Evolutionary conservation across 768 basidiomycete genomes (phyloP).

Genomic region (Trametes villosa): DNA sequence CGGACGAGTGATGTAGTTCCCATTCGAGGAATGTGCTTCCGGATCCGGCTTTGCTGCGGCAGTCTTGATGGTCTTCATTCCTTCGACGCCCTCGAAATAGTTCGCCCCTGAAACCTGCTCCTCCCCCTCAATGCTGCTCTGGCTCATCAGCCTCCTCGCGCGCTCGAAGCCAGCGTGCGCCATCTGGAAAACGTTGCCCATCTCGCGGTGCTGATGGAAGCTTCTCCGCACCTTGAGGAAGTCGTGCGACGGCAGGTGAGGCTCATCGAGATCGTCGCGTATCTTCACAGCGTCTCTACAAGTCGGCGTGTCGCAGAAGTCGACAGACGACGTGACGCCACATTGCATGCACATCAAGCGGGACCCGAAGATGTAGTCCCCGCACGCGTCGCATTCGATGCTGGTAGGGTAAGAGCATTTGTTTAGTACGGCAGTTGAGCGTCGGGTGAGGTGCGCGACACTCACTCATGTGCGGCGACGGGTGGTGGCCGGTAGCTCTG

Average conservation of each 20-base stretch:
- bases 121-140: no score
- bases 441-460: no score
- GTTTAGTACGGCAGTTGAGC: no score
- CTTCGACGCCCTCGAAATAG: neutral
- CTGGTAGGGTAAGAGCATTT: neutral
- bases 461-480: neutral
- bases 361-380: constrained; percentile 14
- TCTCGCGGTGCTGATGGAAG: constrained; percentile 20
- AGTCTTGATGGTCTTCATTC: neutral
- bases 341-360: constrained; percentile 21
- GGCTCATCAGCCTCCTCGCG: neutral
- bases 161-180: constrained; percentile 1
- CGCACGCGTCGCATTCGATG: constrained; percentile 23
- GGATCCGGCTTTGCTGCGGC: neutral
- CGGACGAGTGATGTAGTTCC: neutral
- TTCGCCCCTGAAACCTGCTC: no score
- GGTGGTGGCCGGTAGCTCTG: constrained; percentile 5
- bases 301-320: constrained; percentile 27
- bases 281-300: constrained; percentile 16
- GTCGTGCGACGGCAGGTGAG: constrained; percentile 26
- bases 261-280: constrained; percentile 1
- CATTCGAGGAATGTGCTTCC: neutral
- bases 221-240: constrained; percentile 25
- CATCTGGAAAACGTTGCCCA: constrained; percentile 11
- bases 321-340: constrained; percentile 14